Conservation (phyloP, 257 asterid genomes). For the Solanum arcanum region DNA sequence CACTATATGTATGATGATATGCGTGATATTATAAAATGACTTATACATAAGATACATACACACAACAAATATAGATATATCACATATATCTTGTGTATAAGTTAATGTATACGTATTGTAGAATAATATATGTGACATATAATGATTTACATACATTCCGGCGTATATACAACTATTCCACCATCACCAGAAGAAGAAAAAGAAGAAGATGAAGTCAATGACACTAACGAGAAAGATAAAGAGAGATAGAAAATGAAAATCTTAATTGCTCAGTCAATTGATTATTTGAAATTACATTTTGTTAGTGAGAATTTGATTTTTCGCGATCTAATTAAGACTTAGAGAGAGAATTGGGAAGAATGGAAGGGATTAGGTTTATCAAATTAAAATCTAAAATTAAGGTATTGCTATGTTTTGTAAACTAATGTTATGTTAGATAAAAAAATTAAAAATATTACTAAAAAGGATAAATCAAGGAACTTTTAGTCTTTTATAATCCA, state of each 20-base stretch:
- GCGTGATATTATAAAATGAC: too few species aligned
- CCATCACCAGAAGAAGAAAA: background rate
- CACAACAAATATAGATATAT: background rate
- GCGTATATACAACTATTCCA: background rate
- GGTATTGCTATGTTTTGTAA: background rate
- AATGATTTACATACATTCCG: too few species aligned
- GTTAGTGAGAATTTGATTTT: rapidly evolving
- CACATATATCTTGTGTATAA: background rate
- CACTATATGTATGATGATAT: too few species aligned
- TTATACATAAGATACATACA: background rate
- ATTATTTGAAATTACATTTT: background rate
- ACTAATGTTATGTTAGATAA: background rate
- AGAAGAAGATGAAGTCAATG: background rate
- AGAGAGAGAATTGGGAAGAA: background rate
- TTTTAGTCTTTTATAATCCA: too few species aligned
- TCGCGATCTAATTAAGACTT: rapidly evolving
- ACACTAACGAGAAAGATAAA: background rate
- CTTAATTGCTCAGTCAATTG: rapidly evolving
- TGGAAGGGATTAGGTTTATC: background rate
- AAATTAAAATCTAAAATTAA: too few species aligned
- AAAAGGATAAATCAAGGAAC: background rate
- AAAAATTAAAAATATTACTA: background rate
- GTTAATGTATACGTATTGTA: background rate
- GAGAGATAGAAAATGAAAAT: background rate
- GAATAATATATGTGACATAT: too few species aligned